A percentile compares a stretch with the other conserved stretches of the same genome.
phyloP scores from a whole-genome alignment of 2,329 filamentous ascomycete species.

The Ustilaginoidea virens region DNA sequence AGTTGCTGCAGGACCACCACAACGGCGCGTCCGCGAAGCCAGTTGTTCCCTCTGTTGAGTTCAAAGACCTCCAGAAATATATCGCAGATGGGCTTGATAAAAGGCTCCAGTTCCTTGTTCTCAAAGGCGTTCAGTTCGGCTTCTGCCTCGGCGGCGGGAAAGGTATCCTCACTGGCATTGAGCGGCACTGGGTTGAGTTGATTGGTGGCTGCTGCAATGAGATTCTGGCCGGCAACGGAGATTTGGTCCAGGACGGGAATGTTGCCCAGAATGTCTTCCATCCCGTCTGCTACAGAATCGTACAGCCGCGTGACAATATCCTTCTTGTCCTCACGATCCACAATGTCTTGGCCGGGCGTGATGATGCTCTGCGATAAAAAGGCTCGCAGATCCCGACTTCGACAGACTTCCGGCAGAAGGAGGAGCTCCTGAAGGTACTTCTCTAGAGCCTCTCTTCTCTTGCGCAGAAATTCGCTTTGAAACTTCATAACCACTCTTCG shows the following conservation, averaged over 20 bases:
- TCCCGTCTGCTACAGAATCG: conserved; percentile 90
- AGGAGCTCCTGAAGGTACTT: conserved; percentile 72
- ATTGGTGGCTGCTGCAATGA: conserved; percentile 61
- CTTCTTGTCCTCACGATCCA: conserved; percentile 50
- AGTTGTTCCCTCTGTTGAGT: conserved; percentile 88
- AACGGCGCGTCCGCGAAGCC: conserved; percentile 87
- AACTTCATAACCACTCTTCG: conserved; percentile 91
- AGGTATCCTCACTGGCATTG: conserved; percentile 33
- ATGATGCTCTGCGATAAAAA: conserved; percentile 85
- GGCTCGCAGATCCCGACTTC: conserved; percentile 77
- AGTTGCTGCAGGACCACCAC: conserved; percentile 94
- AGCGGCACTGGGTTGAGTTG: conserved; percentile 43
- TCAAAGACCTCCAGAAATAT: conserved; percentile 94
- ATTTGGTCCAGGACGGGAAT: conserved; percentile 92
- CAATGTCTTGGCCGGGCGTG: conserved; percentile 40
- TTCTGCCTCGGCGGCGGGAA: conserved; percentile 61
- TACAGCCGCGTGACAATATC: conserved; percentile 92
- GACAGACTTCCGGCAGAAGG: conserved; percentile 80
- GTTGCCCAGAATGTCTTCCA: conserved; percentile 95
- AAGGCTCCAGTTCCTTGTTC: conserved; percentile 75
- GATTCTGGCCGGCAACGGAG: conserved; percentile 79
- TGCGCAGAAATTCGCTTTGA: conserved; percentile 88
- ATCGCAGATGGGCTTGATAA: conserved; percentile 96
- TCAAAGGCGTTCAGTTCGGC: conserved; percentile 91
- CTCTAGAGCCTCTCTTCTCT: conserved; percentile 70